phyloP scores from a whole-genome alignment of 768 basidiomycete species.

The Galerina sulciceps region DNA sequence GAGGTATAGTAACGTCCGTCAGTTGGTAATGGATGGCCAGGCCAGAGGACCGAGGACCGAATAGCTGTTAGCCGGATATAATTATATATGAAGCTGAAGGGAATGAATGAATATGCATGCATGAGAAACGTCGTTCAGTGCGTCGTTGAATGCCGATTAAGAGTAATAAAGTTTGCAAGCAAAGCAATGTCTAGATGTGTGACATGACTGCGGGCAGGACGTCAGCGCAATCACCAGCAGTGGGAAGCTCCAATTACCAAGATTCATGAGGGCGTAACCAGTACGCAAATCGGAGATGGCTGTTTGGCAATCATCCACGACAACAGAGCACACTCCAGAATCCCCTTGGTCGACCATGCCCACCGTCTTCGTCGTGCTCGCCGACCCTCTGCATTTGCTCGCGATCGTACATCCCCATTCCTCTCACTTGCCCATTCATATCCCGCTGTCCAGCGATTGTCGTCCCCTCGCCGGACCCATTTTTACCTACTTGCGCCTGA shows the following conservation, averaged over 20 bases:
- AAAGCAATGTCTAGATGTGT: slow-evolving; percentile 20
- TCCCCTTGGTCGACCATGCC: slow-evolving; percentile 62
- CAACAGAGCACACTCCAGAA: slow-evolving; percentile 74
- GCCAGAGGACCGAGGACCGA: slow-evolving; percentile 16
- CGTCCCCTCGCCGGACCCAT: slow-evolving; percentile 54
- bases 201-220: slow-evolving; percentile 7
- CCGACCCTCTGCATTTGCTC: slow-evolving; percentile 65
- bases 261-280: slow-evolving; percentile 32
- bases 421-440: slow-evolving; percentile 40
- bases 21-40: not conserved
- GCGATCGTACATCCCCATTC: slow-evolving; percentile 69
- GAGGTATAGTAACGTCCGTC: slow-evolving; percentile 25
- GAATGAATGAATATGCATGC: slow-evolving; percentile 15
- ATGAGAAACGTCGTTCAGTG: slow-evolving; percentile 16
- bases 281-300: slow-evolving; percentile 29
- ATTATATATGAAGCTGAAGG: slow-evolving; percentile 14
- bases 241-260: slow-evolving; percentile 8
- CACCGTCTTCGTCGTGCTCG: slow-evolving; percentile 68
- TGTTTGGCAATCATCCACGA: slow-evolving; percentile 47
- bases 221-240: not conserved
- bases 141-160: slow-evolving; percentile 19
- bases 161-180: slow-evolving; percentile 18
- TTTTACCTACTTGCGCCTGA: slow-evolving; percentile 52
- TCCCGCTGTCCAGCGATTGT: slow-evolving; percentile 44
- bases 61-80: slow-evolving; percentile 28